phyloP scores from a whole-genome alignment of 352 stramenopile genomes.

The Pythium phragmiticola region DNA sequence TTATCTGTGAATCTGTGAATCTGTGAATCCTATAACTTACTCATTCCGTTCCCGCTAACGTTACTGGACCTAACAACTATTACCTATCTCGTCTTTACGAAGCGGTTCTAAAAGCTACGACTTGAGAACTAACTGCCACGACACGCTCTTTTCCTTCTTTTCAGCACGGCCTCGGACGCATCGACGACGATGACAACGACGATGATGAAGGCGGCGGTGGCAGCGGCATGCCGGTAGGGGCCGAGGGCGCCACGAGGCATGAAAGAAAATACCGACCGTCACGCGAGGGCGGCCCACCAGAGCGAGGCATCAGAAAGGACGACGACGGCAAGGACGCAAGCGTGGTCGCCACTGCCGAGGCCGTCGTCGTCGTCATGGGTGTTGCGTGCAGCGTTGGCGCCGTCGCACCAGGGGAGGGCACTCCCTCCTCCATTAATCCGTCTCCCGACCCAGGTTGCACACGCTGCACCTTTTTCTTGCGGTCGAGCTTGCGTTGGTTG shows the following conservation, averaged over 20 bases:
- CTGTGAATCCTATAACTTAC: neutral
- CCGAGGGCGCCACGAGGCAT: constrained; percentile 19
- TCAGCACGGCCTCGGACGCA: constrained; percentile 23
- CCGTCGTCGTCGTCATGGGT: constrained; percentile 1
- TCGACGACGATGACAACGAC: constrained; percentile 8
- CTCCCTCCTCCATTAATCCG: neutral
- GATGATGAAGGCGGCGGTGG: neutral
- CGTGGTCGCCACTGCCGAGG: constrained; percentile 18
- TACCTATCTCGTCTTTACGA: neutral
- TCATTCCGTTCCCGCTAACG: constrained; percentile 23
- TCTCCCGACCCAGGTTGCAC: constrained; percentile 30
- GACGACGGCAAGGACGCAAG: constrained; percentile 22
- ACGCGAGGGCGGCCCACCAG: neutral
- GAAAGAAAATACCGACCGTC: constrained; percentile 6
- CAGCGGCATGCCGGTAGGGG: constrained; percentile 1
- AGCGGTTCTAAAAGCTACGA: too few species aligned
- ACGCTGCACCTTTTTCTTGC: constrained; percentile 78
- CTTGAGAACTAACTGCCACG: neutral
- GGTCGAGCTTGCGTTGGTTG: constrained; percentile 82
- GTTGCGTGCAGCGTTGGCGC: neutral
- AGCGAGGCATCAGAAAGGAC: constrained; percentile 17
- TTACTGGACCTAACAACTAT: constrained; percentile 8
- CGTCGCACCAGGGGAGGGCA: too few species aligned
- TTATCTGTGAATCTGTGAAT: neutral
- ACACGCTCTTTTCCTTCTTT: constrained; percentile 1